Evolutionary conservation across 2,329 filamentous ascomycete species (phyloP), one percentile per base, ranked within the genome.

Genomic region (Tolypocladium pustulatum): DNA sequence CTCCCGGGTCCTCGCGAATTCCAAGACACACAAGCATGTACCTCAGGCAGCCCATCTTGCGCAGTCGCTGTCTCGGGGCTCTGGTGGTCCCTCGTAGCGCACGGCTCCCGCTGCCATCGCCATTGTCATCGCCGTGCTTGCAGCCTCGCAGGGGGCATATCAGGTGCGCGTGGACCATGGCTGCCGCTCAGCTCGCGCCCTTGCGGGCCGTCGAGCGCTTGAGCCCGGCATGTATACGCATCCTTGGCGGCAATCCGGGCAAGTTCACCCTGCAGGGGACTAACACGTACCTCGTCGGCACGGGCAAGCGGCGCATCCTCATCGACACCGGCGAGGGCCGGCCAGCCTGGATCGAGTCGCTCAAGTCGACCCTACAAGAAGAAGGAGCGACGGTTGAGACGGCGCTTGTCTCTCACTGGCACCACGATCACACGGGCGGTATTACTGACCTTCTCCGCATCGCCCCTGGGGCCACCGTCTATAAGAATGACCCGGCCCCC

Each of bases 231-330:
- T 88, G 92, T 52, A 87, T 96, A 62, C 84, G 94, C 58, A 89
- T 99, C 61, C 78, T 97, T 22, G 94, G 88, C 60, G 91, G 89
- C 10, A 99, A 99, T 73, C 93, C 94, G 15, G 85, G 89, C 69
- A 97, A 96, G 78, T 86, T 86, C 67, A 81, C 83, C 5, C 75
- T 88, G 13, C 83, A 88, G 73, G 87, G 91, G 62, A 97, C 94
- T 65, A 99, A 99, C 72, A 99, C 94, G 38, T 99, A 99, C 72
- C 81, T 99, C 22, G 69, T 99, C 60, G 94, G 94, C 60, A 86
- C 82, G 8, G 93, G 92, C 4, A 71, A 76, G 7, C 74, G 76
- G 8, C 86, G 94, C 12, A 80, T 97, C 60, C 82, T 99, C 27
- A 85, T 99, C 67, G 94, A 99, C 74, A 96, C 92, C 0, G 94